phyloP scores from a whole-genome alignment of 441 rosid genomes.

The Erysimum cheiri region DNA sequence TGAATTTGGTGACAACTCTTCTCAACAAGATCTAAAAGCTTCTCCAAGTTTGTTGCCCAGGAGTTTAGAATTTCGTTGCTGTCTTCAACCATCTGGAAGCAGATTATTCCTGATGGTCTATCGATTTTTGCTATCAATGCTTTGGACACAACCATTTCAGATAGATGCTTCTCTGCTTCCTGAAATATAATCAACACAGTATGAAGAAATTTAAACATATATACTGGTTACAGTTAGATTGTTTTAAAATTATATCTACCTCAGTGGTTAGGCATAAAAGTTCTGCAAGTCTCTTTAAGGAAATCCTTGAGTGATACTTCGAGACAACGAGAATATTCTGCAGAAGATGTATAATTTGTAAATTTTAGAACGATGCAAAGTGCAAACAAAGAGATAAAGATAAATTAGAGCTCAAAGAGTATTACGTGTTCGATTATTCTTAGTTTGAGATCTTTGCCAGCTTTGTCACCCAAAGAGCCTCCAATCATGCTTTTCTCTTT shows the following conservation, averaged over 20 bases:
- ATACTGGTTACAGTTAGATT: background rate
- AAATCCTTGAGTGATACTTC: slow-evolving; percentile 82
- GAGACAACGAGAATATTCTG: slow-evolving; percentile 94
- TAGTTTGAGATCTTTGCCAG: slow-evolving; percentile 81
- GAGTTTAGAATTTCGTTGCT: slow-evolving; percentile 90
- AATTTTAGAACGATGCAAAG: background rate
- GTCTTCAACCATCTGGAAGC: slow-evolving; percentile 76
- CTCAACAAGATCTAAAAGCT: slow-evolving; percentile 91
- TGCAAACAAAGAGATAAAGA: background rate
- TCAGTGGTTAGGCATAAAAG: slow-evolving; percentile 71
- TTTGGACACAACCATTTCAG: slow-evolving; percentile 93
- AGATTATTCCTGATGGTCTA: slow-evolving; percentile 74
- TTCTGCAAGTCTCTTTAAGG: slow-evolving; percentile 80
- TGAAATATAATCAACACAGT: slow-evolving; percentile 29
- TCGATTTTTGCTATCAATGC: slow-evolving; percentile 86
- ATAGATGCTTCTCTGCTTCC: slow-evolving; percentile 97
- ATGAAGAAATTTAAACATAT: background rate
- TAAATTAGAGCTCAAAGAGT: slow-evolving; percentile 5
- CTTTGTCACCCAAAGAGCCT: slow-evolving; percentile 81
- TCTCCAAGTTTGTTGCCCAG: slow-evolving; percentile 88
- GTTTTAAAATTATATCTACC: slow-evolving; percentile 44
- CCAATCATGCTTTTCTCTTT: slow-evolving; percentile 83
- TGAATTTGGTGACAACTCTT: slow-evolving; percentile 98
- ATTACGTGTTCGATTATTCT: slow-evolving; percentile 89
- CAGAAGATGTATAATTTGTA: slow-evolving; percentile 4